A percentile compares a stretch with the other conserved stretches of the same genome.
Evolutionary conservation across 371 early-diverging fungal species (phyloP).

Genomic region (Mortierella sp.): DNA sequence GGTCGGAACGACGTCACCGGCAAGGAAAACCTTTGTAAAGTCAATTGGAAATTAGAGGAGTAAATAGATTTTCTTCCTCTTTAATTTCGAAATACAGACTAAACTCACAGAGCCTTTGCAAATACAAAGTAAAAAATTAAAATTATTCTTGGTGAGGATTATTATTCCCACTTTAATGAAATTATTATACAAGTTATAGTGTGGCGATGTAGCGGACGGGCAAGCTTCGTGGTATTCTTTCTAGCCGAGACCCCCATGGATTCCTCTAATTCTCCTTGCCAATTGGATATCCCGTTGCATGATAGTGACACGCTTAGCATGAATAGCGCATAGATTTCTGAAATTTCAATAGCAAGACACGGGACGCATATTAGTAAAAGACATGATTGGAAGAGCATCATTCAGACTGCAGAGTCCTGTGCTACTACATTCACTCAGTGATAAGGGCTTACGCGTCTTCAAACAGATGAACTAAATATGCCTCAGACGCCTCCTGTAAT

Average conservation of each 20-base stretch:
- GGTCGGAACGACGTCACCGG: slow-evolving; percentile 23
- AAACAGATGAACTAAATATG: slow-evolving; percentile 89
- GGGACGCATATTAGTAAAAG: too few species aligned
- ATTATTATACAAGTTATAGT: too few species aligned
- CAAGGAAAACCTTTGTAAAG: background rate
- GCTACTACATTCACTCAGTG: background rate
- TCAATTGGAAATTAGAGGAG: background rate
- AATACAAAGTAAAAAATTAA: too few species aligned
- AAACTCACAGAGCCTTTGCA: too few species aligned
- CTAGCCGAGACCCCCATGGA: slow-evolving; percentile 36
- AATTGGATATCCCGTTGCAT: slow-evolving; percentile 94
- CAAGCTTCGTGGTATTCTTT: background rate
- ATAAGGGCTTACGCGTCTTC: slow-evolving; percentile 90
- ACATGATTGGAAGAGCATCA: background rate
- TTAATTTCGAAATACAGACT: too few species aligned
- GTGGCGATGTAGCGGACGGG: too few species aligned
- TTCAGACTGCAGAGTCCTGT: slow-evolving; percentile 12
- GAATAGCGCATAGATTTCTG: slow-evolving; percentile 92
- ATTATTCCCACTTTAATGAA: too few species aligned
- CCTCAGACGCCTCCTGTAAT: slow-evolving; percentile 94
- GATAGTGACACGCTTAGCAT: slow-evolving; percentile 95
- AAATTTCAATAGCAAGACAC: background rate
- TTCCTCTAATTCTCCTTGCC: slow-evolving; percentile 90
- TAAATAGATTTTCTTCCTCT: background rate
- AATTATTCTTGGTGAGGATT: too few species aligned